Evolutionary conservation across 331 rosid genomes (phyloP), one percentile per base, ranked within the genome.

Genomic region (Telfairia occidentalis): DNA sequence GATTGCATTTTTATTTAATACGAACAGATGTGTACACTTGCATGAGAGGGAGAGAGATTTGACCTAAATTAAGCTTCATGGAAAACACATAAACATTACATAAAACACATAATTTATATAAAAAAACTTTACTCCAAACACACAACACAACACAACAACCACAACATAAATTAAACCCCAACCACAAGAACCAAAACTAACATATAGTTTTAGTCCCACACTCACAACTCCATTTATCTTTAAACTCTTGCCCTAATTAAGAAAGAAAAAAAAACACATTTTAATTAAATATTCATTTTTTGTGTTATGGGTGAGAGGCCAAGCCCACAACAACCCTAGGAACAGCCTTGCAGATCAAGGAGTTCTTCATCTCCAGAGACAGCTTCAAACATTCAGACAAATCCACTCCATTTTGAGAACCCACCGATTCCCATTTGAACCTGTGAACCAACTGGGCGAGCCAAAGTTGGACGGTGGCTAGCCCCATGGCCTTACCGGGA

Each of bases 381-480:
- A 92, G 94, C 4, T 90, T 92, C 77, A 92, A 57, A 19, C 77
- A 66, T 78, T 90, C 97, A 4, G 86, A 60, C 73, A 90, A 74
- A 9, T 90, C 85, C 40, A 92, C 90, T 32, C 50, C 35, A 11
- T 16, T 46, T 34, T 26, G 42, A 42, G 74, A 81, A 74, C 6
- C 37, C 0, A 81, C 72, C 3, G 78, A 15, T 16, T 16, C 70
- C 92, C 92, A 92, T 3, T 78, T 26, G 75, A 92, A 92, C 40
- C 23, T 81, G 0, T 90, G 90, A 7, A 92, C 89, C 60, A 92
- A 53, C 60, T 83, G 90, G 21, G 92, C 96, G 0, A 90, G 78
- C 97, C 97, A 92, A 0, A 90, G 90, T 67, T 88, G 85, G 32
- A 90, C 89, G 0, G 97, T 78, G 50, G 94, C 90, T 61, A 92